A percentile compares a stretch with the other conserved stretches of the same genome.
Conservation (phyloP, 1,284 basidiomycete species). For the Apiotrichum sp. region DNA sequence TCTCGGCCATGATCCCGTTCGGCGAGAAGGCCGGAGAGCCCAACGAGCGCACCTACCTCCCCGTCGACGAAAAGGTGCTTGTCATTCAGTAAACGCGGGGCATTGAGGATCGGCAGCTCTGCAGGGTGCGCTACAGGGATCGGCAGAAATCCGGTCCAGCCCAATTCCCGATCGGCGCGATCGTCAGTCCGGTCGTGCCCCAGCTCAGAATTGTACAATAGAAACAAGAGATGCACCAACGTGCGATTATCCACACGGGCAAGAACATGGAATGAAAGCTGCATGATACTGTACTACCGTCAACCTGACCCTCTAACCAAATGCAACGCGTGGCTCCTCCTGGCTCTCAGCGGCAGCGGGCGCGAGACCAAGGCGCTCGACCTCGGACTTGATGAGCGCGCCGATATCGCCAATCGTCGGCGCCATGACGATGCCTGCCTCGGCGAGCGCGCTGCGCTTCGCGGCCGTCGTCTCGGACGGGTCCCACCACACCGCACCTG, state of each 20-base stretch:
- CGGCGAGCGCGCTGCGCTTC: conserved; percentile 12
- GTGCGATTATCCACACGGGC: too few species aligned
- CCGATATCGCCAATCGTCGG: conserved; percentile 17
- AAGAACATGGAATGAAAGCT: background rate
- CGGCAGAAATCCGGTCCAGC: too few species aligned
- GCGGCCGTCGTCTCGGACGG: conserved; percentile 15
- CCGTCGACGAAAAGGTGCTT: conserved; percentile 32
- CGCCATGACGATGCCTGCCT: conserved; percentile 17
- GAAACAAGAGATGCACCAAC: too few species aligned
- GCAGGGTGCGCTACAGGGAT: background rate
- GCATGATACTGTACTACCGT: background rate
- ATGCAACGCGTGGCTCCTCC: background rate
- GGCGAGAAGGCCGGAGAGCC: conserved; percentile 43
- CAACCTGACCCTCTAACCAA: background rate
- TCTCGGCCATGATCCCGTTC: conserved; percentile 49
- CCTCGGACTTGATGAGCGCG: conserved; percentile 12
- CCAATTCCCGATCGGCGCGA: too few species aligned
- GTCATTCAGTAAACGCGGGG: background rate
- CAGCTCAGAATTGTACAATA: too few species aligned
- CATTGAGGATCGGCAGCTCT: too few species aligned
- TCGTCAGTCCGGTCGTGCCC: too few species aligned
- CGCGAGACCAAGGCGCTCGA: conserved; percentile 5
- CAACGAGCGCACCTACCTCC: conserved; percentile 22
- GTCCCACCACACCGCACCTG: conserved; percentile 42
- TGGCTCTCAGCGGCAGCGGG: background rate